A percentile compares a stretch with the other conserved stretches of the same genome.
phyloP scores from a whole-genome alignment of 208 protist genomes.

The Kentomonas sorsogonicus region DNA sequence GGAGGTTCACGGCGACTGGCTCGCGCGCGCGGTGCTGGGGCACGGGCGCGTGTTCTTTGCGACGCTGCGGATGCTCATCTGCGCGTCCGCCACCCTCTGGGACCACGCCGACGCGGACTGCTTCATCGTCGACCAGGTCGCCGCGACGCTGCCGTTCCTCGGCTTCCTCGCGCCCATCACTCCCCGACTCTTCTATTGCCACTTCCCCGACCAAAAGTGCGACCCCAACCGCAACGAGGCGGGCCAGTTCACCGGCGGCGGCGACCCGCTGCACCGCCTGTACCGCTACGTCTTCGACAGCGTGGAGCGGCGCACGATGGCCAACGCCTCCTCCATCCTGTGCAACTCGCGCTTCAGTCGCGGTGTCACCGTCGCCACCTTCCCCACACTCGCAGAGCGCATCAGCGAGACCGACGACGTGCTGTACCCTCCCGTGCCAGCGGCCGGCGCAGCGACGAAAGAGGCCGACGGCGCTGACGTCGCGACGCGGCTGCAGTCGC shows the following conservation, averaged over 20 bases:
- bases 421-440: conserved; percentile 72
- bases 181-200: conserved; percentile 97
- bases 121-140: conserved; percentile 93
- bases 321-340: conserved; percentile 50
- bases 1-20: conserved; percentile 67
- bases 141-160: conserved; percentile 85
- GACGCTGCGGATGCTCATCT: conserved; percentile 77
- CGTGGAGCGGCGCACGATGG: conserved; percentile 63
- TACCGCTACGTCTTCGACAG: conserved; percentile 90
- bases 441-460: conserved; percentile 9
- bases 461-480: not conserved
- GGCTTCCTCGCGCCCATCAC: conserved; percentile 31
- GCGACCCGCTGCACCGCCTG: conserved; percentile 32
- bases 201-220: conserved; percentile 96
- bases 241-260: conserved; percentile 18
- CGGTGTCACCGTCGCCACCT: conserved; percentile 38
- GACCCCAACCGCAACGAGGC: conserved; percentile 61
- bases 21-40: conserved; percentile 84
- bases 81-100: conserved; percentile 51
- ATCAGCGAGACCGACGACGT: conserved; percentile 43
- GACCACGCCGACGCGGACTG: conserved; percentile 47
- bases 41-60: conserved; percentile 82
- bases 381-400: conserved; percentile 33
- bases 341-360: conserved; percentile 84
- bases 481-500: conserved; percentile 13